Evolutionary conservation across 2,329 filamentous ascomycete species (phyloP).

Genomic region (Hypoxylon sp.): DNA sequence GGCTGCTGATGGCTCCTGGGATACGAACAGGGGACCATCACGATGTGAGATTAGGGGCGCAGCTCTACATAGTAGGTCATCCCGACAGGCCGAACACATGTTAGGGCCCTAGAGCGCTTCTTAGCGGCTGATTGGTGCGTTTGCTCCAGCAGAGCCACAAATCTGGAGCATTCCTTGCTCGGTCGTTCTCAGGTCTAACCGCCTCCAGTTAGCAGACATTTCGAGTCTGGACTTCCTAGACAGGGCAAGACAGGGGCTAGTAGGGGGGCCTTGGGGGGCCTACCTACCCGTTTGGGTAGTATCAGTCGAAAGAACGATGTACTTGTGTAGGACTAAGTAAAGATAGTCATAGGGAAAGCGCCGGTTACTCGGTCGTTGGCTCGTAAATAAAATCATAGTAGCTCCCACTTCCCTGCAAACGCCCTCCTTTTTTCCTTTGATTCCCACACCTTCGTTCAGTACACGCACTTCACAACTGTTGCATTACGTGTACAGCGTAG

Average conservation of each 20-base stretch:
- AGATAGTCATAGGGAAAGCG: conserved; percentile 34
- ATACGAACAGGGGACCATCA: conserved; percentile 39
- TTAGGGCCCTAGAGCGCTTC: not conserved
- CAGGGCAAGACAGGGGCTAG: conserved; percentile 19
- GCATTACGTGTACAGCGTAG: conserved; percentile 32
- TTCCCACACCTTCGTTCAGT: conserved; percentile 41
- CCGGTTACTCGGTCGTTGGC: conserved; percentile 36
- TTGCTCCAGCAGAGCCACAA: conserved; percentile 37
- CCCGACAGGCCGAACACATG: conserved; percentile 7
- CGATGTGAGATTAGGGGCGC: conserved; percentile 40
- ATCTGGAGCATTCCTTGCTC: conserved; percentile 36
- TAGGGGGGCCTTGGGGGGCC: conserved; percentile 15
- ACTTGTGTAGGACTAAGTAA: conserved; percentile 36
- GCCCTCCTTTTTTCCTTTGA: conserved; percentile 28
- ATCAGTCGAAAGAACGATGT: conserved; percentile 5
- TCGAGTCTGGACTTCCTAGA: conserved; percentile 38
- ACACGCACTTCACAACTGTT: conserved; percentile 31
- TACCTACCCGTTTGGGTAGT: conserved; percentile 34
- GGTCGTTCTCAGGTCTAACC: conserved; percentile 39
- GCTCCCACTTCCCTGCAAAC: conserved; percentile 38
- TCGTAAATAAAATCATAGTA: conserved; percentile 41
- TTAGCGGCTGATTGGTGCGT: conserved; percentile 25
- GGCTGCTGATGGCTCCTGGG: conserved; percentile 32
- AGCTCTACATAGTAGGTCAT: conserved; percentile 27
- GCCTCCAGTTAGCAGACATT: conserved; percentile 17